These are phyloP conservation scores for Stachybotrys echinatus DNA, from an alignment of 2,329 filamentous ascomycete species.

Conservation along the genomic window DNA sequence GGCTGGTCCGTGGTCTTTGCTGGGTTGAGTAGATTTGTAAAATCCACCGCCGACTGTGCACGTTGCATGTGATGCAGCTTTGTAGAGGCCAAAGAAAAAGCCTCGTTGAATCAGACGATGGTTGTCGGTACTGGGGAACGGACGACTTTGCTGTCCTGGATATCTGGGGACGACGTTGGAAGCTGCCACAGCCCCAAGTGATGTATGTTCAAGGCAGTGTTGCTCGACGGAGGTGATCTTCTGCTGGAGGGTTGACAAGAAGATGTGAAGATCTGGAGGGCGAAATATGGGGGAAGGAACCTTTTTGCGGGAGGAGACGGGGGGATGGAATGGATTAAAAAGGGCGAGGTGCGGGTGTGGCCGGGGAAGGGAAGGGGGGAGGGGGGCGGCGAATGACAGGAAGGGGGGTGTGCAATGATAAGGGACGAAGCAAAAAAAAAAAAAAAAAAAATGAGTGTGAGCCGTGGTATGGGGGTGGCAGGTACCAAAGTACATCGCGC, in stretches of 20 bases:
- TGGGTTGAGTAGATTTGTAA: slow-evolving; percentile 70
- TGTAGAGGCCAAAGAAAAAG: background rate
- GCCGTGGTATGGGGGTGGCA: background rate
- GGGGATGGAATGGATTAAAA: slow-evolving; percentile 22
- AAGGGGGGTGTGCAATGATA: background rate
- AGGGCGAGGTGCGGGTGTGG: slow-evolving; percentile 10
- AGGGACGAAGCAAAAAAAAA: background rate
- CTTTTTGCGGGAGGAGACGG: slow-evolving; percentile 20
- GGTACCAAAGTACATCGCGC: background rate
- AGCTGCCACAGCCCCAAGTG: slow-evolving; percentile 14
- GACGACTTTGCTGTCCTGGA: background rate
- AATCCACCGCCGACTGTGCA: slow-evolving; percentile 67
- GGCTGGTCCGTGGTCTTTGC: slow-evolving; percentile 13
- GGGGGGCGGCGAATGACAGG: background rate
- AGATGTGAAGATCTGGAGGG: slow-evolving; percentile 11
- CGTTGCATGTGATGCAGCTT: slow-evolving; percentile 64
- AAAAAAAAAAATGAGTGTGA: background rate
- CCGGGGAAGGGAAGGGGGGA: background rate
- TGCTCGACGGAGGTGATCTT: background rate
- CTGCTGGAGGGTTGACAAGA: background rate
- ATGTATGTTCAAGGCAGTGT: slow-evolving; percentile 2
- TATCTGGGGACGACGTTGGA: background rate
- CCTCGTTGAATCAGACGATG: background rate
- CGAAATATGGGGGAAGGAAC: slow-evolving; percentile 14
- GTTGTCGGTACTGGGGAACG: background rate